These are phyloP conservation scores for Vigna unguiculata DNA, from an alignment of 306 rosid species.

Conservation along the genomic window DNA sequence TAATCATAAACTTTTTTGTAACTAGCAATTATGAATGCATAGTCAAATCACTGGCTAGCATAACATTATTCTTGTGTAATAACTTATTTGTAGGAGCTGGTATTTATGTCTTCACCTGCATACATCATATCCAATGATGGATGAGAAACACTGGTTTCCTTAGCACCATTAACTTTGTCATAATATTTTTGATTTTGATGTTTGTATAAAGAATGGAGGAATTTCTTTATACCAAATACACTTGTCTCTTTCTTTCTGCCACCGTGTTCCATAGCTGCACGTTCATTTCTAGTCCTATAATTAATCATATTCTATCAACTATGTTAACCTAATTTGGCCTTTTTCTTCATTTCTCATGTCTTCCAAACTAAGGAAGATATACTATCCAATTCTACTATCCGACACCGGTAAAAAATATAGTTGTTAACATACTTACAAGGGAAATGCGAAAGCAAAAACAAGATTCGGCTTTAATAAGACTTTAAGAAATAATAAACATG, in stretches of 20 bases:
- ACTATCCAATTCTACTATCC: background rate
- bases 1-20: background rate
- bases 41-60: background rate
- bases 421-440: background rate
- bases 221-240: background rate
- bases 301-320: conserved; percentile 17
- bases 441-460: background rate
- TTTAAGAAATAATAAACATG: no score
- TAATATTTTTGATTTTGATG: background rate
- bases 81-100: conserved; percentile 4
- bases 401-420: background rate
- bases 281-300: background rate
- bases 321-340: conserved; percentile 25
- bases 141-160: conserved; percentile 21
- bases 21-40: background rate
- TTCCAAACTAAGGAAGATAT: background rate
- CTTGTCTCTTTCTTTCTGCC: conserved; percentile 37
- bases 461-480: no score
- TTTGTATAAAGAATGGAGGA: conserved; percentile 19
- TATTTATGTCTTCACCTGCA: conserved; percentile 33
- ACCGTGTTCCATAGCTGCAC: background rate
- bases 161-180: conserved; percentile 13
- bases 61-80: no score
- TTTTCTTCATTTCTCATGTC: conserved; percentile 32
- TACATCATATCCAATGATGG: conserved; percentile 32